These are phyloP conservation scores for Stephania yunnanensis DNA, from an alignment of 164 flowering plant genomes.

Conservation along the genomic window DNA sequence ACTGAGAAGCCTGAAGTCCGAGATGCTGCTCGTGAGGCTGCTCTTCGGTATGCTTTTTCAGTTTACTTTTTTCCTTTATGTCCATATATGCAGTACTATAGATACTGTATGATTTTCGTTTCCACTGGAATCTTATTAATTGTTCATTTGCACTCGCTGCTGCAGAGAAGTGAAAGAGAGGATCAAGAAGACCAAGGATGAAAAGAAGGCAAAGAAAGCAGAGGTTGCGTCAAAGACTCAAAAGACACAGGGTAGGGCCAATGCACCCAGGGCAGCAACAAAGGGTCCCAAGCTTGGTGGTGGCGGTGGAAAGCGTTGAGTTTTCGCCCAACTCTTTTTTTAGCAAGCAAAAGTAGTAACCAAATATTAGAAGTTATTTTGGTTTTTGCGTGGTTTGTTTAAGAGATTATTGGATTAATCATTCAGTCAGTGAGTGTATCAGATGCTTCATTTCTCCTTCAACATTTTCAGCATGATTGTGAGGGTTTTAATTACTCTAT, in stretches of 20 bases:
- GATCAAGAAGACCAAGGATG: slow-evolving; percentile 27
- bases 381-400: too few relatives aligned
- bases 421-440: too few relatives aligned
- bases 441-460: too few relatives aligned
- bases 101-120: not conserved
- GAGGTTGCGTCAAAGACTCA: slow-evolving; percentile 20
- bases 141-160: not conserved
- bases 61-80: not conserved
- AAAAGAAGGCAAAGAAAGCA: slow-evolving; percentile 27
- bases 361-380: too few relatives aligned
- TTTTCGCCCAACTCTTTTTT: not conserved
- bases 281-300: slow-evolving; percentile 22
- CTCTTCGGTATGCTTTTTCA: slow-evolving; percentile 27
- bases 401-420: too few relatives aligned
- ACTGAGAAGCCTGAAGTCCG: slow-evolving; percentile 45
- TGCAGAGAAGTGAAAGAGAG: slow-evolving; percentile 26
- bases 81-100: too few relatives aligned
- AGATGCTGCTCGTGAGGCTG: slow-evolving; percentile 48
- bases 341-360: not conserved
- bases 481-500: too few relatives aligned
- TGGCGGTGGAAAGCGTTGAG: slow-evolving; percentile 21
- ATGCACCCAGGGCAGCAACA: slow-evolving; percentile 14
- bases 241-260: slow-evolving; percentile 17
- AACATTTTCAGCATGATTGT: too few relatives aligned
- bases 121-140: not conserved